Evolutionary conservation across 2,329 filamentous ascomycete species (phyloP), one percentile per base, ranked within the genome.

Genomic region (Beauveria rudraprayagi): DNA sequence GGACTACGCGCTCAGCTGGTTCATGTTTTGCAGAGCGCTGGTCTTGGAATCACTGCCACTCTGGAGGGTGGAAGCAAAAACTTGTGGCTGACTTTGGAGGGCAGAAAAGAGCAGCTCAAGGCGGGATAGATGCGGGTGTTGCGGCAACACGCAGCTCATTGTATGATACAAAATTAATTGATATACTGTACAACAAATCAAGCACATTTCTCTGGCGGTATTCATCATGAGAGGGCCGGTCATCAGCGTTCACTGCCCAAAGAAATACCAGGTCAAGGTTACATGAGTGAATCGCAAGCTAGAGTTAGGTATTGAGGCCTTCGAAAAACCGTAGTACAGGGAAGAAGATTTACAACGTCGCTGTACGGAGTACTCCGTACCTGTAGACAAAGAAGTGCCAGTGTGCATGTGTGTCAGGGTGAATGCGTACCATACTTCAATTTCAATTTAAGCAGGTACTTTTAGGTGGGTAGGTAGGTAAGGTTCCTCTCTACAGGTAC

Each of bases 51-150:
- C 60, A 90, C 92, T 26, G 86, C 77, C 65, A 83, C 87, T n/a
- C 77, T 99, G 67, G 91, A 96, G 73, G 86, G 89, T 60, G 85
- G 90, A 54, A 82, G 87, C 63, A 91, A 88, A 80, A 92, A 84
- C 71, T 72, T 99, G 67, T 97, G 93, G 81, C 81, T 96, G 64
- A 91, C 93, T 14, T 78, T 99, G 69, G 93, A 97, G 79, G 85
- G 90, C 54, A 81, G 93, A 72, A 86, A 87, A 75, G 84, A 80
- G 54, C 88, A 93, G 76, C 74, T 99, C 72, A 91, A 97, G 70
- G 87, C 90, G 60, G 69, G 70, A 61, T 34, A 56, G 28, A n/a
- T 11, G 22, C 17, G 11, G 34, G 46, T 2, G 41, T 2, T 24
- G 26, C 14, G 17, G 28, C 6, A 56, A n/a, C n/a, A 37, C 11